A percentile compares a stretch with the other conserved stretches of the same genome.
Evolutionary conservation across 225 moss, liverwort and hornwort species (phyloP).

Genomic region (Rhytidiadelphus loreus): DNA sequence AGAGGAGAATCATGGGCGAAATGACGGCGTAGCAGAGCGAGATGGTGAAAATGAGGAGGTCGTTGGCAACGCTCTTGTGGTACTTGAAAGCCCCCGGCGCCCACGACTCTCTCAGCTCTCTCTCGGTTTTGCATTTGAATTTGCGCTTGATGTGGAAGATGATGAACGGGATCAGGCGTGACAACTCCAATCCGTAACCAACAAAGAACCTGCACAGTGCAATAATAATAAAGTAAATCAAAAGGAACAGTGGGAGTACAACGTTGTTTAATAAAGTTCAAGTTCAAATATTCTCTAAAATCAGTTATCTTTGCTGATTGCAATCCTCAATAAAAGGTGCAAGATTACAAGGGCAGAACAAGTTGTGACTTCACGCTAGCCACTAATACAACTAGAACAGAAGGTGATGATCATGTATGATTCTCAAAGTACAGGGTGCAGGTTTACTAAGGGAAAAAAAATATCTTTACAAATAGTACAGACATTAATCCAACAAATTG

Average conservation of each 20-base stretch:
- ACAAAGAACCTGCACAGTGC: conserved; percentile 27
- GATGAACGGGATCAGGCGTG: conserved; percentile 31
- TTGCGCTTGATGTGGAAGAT: conserved; percentile 45
- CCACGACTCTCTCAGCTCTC: conserved; percentile 28
- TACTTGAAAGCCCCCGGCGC: conserved; percentile 36
- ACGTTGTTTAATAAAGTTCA: no score
- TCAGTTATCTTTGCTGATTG: no score
- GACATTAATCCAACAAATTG: background rate
- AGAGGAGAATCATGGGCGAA: conserved; percentile 39
- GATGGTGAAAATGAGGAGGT: conserved; percentile 38
- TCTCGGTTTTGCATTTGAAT: conserved; percentile 26
- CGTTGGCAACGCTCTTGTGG: conserved; percentile 10
- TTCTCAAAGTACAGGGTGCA: background rate
- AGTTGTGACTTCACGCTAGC: background rate
- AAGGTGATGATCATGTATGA: background rate
- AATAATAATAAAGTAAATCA: background rate
- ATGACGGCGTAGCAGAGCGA: conserved; percentile 38
- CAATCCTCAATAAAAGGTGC: background rate
- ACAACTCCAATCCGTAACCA: conserved; percentile 46
- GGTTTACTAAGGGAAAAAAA: background rate
- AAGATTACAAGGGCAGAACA: background rate
- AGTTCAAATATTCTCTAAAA: no score
- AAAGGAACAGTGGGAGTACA: background rate
- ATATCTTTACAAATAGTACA: background rate
- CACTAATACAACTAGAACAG: background rate